phyloP scores from a whole-genome alignment of 2,329 filamentous ascomycete species.

The Dactylellina cionopaga region DNA sequence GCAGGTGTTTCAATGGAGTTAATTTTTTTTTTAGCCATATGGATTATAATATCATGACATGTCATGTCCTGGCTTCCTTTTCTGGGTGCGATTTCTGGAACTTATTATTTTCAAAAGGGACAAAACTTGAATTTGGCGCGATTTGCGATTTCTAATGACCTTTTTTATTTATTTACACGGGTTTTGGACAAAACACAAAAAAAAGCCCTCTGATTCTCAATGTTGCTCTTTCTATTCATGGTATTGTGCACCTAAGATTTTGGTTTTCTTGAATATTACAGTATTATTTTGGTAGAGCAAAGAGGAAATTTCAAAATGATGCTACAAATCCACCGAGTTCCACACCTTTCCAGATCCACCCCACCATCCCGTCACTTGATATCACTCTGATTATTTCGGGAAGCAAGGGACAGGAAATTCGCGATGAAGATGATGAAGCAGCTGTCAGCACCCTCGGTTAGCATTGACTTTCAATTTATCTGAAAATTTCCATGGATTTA shows the following conservation, averaged over 20 bases:
- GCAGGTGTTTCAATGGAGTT: slow-evolving; percentile 52
- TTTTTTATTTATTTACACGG: slow-evolving; percentile 13
- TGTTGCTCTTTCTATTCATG: background rate
- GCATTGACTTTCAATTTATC: slow-evolving; percentile 37
- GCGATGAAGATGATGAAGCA: slow-evolving; percentile 42
- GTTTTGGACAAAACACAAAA: slow-evolving; percentile 31
- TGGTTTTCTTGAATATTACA: slow-evolving; percentile 15
- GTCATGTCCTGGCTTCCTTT: slow-evolving; percentile 48
- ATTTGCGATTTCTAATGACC: slow-evolving; percentile 12
- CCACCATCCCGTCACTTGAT: slow-evolving; percentile 16
- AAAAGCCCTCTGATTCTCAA: slow-evolving; percentile 17
- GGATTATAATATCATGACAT: slow-evolving; percentile 50
- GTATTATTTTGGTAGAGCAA: slow-evolving; percentile 15
- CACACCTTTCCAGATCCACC: slow-evolving; percentile 27
- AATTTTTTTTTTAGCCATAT: slow-evolving; percentile 32
- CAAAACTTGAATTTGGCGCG: slow-evolving; percentile 40
- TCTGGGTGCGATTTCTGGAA: slow-evolving; percentile 36
- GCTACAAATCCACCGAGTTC: slow-evolving; percentile 38
- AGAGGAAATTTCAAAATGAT: slow-evolving; percentile 28
- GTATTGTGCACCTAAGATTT: background rate
- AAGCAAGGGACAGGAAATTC: slow-evolving; percentile 34
- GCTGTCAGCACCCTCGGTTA: slow-evolving; percentile 40
- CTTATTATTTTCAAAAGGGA: slow-evolving; percentile 26
- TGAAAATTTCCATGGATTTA: slow-evolving; percentile 50
- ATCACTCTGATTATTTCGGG: slow-evolving; percentile 35